These are phyloP conservation scores for Purshia tridentata DNA, from an alignment of 306 rosid species.

Conservation along the genomic window DNA sequence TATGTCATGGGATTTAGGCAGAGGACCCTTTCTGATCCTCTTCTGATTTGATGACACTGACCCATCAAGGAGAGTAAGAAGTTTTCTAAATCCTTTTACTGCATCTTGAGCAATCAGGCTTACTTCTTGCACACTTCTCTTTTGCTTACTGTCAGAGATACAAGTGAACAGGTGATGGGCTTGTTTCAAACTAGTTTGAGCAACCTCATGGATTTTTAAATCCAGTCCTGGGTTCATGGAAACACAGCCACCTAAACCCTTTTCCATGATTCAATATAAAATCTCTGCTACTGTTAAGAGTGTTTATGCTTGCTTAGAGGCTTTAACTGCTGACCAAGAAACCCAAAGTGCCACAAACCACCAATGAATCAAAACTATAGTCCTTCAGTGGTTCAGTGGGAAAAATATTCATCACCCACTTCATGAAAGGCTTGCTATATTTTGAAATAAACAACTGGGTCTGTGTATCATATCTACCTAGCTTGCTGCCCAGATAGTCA, in stretches of 20 bases:
- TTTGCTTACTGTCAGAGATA: conserved; percentile 17
- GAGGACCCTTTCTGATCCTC: conserved; percentile 32
- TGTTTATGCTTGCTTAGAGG: too few relatives aligned
- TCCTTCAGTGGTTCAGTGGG: conserved; percentile 15
- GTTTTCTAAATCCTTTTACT: conserved; percentile 20
- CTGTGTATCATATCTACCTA: too few relatives aligned
- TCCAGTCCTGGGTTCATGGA: conserved; percentile 21
- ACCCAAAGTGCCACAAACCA: not conserved
- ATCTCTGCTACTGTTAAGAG: not conserved
- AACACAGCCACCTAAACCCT: not conserved
- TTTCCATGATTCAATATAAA: not conserved
- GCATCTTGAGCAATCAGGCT: conserved; percentile 22
- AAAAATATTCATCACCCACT: conserved; percentile 7
- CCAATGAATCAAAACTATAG: not conserved
- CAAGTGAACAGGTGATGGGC: conserved; percentile 21
- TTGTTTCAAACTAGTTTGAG: conserved; percentile 21
- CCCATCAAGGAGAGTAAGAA: conserved; percentile 22
- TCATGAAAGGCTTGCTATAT: not conserved
- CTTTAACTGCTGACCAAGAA: not conserved
- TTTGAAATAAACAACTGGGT: not conserved
- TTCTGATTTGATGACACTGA: conserved; percentile 17
- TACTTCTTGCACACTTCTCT: conserved; percentile 25
- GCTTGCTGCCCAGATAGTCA: conserved; percentile 8
- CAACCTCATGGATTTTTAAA: conserved; percentile 26
- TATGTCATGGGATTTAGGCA: conserved; percentile 20